Conservation (phyloP, 345 rosid species). For the Camelina sativa region DNA sequence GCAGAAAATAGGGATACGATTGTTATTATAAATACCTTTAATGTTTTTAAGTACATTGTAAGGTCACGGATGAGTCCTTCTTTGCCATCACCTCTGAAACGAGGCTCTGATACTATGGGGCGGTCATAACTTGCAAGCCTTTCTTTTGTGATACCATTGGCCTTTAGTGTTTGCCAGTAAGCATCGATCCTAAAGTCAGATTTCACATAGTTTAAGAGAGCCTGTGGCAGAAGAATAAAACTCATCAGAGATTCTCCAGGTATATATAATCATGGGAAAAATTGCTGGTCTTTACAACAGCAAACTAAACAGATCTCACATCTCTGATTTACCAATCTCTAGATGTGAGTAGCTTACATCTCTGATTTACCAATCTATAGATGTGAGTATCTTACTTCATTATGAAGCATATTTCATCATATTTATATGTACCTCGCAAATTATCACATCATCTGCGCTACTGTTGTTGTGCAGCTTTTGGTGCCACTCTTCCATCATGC, state of each 20-base stretch:
- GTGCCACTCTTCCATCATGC: constrained; percentile 99
- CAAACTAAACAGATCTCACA: too few relatives aligned
- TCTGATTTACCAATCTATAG: neutral
- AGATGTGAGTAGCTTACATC: neutral
- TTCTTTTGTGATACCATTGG: constrained; percentile 89
- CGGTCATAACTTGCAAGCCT: constrained; percentile 96
- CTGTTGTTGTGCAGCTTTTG: constrained; percentile 98
- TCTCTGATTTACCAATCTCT: neutral
- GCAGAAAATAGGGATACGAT: neutral
- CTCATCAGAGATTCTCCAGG: constrained; percentile 33
- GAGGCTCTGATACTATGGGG: constrained; percentile 83
- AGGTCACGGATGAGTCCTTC: constrained; percentile 88
- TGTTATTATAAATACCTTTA: constrained; percentile 61
- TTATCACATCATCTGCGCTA: constrained; percentile 95
- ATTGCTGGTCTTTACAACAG: too few relatives aligned
- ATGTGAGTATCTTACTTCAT: neutral
- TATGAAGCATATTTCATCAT: neutral
- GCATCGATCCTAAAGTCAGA: constrained; percentile 71
- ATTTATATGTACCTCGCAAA: constrained; percentile 74
- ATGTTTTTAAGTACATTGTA: constrained; percentile 87
- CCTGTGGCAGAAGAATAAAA: constrained; percentile 55
- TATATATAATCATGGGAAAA: too few relatives aligned
- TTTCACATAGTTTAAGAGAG: constrained; percentile 78
- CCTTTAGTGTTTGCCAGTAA: constrained; percentile 91
- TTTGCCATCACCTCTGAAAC: constrained; percentile 73